Evolutionary conservation across 1,284 basidiomycete genomes (phyloP), one percentile per base, ranked within the genome.

Genomic region (Neonothopanus nambi): DNA sequence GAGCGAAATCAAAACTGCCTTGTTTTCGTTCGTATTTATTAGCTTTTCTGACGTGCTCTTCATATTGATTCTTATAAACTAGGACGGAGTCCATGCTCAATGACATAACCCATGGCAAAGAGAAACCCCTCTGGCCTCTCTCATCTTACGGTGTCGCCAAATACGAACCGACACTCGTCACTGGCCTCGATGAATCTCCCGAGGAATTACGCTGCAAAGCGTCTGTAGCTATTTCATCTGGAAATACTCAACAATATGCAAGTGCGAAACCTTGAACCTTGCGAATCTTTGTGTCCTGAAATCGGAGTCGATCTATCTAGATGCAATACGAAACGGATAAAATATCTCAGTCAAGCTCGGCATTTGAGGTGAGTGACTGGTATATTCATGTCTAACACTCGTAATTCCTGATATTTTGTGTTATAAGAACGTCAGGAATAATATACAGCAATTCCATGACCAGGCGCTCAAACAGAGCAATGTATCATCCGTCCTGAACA

Each of bases 131-230:
- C 6, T 98, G 91, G 88, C 85, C 87, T n/a, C 71, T 95, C 0
- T 87, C 91, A 0, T 87, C 82, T 0, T 97, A 90, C 66, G 93
- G 80, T 0, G 83, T 90, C 20, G 83, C 85, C 0, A 94, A 95
- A 64, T 67, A 80, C 51, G 91, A 94, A 61, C 85, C 85, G 0
- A 84, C 79, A 44, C 62, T 96, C 5, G 69, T 97, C 15, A 59
- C 69, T 4, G 85, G 82, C 1, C 71, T 89, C 28, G 94, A 97
- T 62, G 75, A 89, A 57, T 89, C 85, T 0, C 81, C 79, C 0
- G 95, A 97, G 63, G 95, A 98, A 69, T 69, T 97, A 47, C 80
- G 89, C 42, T 73, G 85, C 53, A 86, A 81, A 63, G 89, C 88
- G 9, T 75, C 79, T 5, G 68, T 76, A 12, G 89, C 91, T 0